Percentiles rank a stretch among this genome's conserved stretches.
Evolutionary conservation across 2,329 filamentous ascomycete species (phyloP).

Genomic region (Triangularia setosa): DNA sequence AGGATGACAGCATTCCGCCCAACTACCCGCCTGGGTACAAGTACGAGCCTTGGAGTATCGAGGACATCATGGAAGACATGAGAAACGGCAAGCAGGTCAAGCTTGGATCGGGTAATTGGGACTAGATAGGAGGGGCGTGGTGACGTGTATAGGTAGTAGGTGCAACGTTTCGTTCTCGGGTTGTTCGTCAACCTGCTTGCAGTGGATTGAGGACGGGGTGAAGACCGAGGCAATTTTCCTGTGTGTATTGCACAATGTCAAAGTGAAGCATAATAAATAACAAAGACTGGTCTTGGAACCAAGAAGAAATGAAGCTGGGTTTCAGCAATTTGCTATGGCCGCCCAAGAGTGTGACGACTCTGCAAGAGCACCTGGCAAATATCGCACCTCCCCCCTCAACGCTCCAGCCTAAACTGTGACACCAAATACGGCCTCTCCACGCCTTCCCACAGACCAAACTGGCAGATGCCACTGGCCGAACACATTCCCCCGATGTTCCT

Average conservation of each 20-base stretch:
- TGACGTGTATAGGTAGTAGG: background rate
- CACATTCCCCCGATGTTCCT: conserved; percentile 2
- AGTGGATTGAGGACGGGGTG: no score
- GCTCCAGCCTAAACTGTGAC: background rate
- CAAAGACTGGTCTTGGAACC: no score
- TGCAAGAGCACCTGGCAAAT: no score
- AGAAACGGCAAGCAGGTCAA: conserved; percentile 20
- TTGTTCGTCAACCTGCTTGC: no score
- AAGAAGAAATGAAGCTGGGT: no score
- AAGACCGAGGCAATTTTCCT: background rate
- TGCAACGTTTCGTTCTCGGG: background rate
- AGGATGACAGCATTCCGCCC: conserved; percentile 21
- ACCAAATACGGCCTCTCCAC: background rate
- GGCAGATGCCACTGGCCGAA: conserved; percentile 3
- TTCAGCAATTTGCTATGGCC: no score
- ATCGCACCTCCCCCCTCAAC: background rate
- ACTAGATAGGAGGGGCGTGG: background rate
- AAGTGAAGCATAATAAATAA: no score
- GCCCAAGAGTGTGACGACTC: background rate
- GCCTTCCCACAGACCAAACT: conserved; percentile 1
- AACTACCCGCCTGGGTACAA: conserved; percentile 33
- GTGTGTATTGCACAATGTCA: background rate
- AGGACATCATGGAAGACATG: conserved; percentile 26
- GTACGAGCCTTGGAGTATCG: conserved; percentile 27
- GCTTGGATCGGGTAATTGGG: conserved; percentile 22